Evolutionary conservation across 352 stramenopile species (phyloP), one percentile per base, ranked within the genome.

Genomic region (Blastocystis sp.): DNA sequence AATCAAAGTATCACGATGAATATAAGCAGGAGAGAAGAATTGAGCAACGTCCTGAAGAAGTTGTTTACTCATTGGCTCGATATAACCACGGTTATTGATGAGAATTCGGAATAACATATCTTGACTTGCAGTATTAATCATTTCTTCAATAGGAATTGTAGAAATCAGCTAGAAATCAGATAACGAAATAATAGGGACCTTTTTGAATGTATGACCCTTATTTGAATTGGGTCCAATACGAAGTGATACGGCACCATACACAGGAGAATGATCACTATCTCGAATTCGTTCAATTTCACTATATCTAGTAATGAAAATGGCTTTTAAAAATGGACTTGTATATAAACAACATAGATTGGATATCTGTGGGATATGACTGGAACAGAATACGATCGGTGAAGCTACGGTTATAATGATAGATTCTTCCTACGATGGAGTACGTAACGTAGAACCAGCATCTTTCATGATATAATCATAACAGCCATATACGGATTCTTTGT

Each of bases 361-460:
- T 19, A 21, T 74, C 42, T 35, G 59, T 51, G 14, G 43, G 42
- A 77, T 66, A 87, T 6, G 77, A 27, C 52, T 67, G 39, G 37
- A 74, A 87, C 24, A 87, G 0, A 56, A 87, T 87, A 24, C 77
- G 77, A 32, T 87, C 77, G 11, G 77, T 87, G 52, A 75, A 87
- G 4, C 77, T 87, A 87, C 16, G 21, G 11, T 77, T 5, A 58
- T 16, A 77, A 19, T 6, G 3, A 35, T 6, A 9, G 0, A 4
- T 6, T 19, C 32, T 0, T 39, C 1, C 24, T 74, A 87, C 77
- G 77, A 87, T 21, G 77, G 77, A 27, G 59, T 78, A 58, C 77
- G 37, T 19, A 39, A 37, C 27, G 75, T 87, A 16, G 43, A 27
- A 21, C 56, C 77, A 21, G 57, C 77, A 24, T 87, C 77, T 37